phyloP scores from a whole-genome alignment of 1,139 yeast species.

The Scheffersomyces illinoinensis region DNA sequence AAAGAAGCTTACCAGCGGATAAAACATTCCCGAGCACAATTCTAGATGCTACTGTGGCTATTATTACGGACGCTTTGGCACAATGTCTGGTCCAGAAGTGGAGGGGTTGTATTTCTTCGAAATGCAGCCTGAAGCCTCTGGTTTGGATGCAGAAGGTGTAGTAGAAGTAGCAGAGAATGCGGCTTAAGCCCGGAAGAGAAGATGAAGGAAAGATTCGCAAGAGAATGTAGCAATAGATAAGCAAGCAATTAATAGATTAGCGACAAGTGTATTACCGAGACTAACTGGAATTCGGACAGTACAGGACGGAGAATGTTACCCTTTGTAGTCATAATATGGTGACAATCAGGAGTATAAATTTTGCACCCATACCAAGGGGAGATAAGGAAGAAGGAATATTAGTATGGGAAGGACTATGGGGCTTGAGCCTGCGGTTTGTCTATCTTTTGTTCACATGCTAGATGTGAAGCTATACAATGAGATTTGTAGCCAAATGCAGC shows the following conservation, averaged over 20 bases:
- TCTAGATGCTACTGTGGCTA: background rate
- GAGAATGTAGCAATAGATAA: background rate
- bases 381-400: background rate
- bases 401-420: background rate
- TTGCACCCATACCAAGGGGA: background rate
- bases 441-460: background rate
- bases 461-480: too few relatives aligned
- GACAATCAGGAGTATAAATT: background rate
- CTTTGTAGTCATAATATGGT: background rate
- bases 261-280: background rate
- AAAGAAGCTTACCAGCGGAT: background rate
- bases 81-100: background rate
- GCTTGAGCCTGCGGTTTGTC: background rate
- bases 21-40: background rate
- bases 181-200: background rate
- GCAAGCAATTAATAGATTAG: background rate
- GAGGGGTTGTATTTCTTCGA: background rate
- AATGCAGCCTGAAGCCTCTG: background rate
- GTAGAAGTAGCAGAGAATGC: background rate
- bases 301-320: background rate
- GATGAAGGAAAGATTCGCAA: background rate
- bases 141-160: background rate
- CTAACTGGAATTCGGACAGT: background rate
- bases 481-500: too few relatives aligned
- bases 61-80: background rate